These are phyloP conservation scores for Globisporangium abappressorium DNA, from an alignment of 352 stramenopile genomes.

Conservation along the genomic window DNA sequence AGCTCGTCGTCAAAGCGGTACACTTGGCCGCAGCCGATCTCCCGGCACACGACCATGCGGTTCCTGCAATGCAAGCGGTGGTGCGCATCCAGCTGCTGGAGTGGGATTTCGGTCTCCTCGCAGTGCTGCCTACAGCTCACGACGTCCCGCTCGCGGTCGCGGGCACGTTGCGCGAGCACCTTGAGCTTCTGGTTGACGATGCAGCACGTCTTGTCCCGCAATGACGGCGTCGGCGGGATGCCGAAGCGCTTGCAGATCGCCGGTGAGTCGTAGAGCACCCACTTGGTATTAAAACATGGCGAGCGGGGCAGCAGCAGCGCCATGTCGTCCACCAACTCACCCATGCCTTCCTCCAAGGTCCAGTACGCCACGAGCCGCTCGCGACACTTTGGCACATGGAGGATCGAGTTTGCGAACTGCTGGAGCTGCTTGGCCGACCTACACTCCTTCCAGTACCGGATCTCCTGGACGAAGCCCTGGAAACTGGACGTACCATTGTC, in stretches of 20 bases:
- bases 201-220: conserved; percentile 63
- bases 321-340: conserved; percentile 76
- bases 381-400: conserved; percentile 37
- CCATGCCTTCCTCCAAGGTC: conserved; percentile 75
- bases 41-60: conserved; percentile 52
- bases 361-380: conserved; percentile 53
- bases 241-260: conserved; percentile 48
- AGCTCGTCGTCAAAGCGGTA: conserved; percentile 32
- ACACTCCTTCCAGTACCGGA: conserved; percentile 61
- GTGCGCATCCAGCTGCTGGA: conserved; percentile 49
- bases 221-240: conserved; percentile 51
- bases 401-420: conserved; percentile 29
- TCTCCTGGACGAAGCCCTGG: conserved; percentile 60
- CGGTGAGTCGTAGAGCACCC: conserved; percentile 49
- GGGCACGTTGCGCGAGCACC: conserved; percentile 51
- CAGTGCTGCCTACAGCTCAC: conserved; percentile 49
- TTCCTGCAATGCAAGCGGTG: conserved; percentile 43
- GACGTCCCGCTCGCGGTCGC: conserved; percentile 37
- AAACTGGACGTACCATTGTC: conserved; percentile 39
- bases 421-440: conserved; percentile 37
- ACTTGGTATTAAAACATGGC: conserved; percentile 41
- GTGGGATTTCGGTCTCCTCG: conserved; percentile 23
- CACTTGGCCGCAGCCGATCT: conserved; percentile 38
- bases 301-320: conserved; percentile 42
- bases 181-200: conserved; percentile 69